These are phyloP conservation scores for Euphorbia pulcherrima DNA, from an alignment of 345 rosid species.

Conservation along the genomic window DNA sequence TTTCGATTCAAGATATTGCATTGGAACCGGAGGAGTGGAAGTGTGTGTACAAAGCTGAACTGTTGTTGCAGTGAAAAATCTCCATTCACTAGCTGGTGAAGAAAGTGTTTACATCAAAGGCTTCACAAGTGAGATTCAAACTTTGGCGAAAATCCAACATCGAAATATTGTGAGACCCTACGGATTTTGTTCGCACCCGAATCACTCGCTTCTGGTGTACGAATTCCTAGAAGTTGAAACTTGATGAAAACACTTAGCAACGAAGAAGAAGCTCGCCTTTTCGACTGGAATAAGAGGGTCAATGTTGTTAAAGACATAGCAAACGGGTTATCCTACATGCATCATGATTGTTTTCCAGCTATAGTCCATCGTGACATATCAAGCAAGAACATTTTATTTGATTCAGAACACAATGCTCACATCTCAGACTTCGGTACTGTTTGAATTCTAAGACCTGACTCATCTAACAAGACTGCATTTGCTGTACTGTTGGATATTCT, in stretches of 20 bases:
- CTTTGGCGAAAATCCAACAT: background rate
- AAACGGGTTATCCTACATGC: background rate
- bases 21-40: slow-evolving; percentile 1
- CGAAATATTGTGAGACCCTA: background rate
- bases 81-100: too few species aligned
- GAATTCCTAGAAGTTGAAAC: background rate
- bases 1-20: background rate
- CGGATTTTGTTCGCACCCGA: background rate
- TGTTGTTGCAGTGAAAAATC: background rate
- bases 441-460: background rate
- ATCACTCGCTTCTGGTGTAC: background rate
- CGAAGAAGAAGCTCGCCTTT: background rate
- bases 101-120: background rate
- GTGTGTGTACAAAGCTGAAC: background rate
- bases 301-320: background rate
- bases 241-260: background rate
- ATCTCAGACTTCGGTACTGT: slow-evolving; percentile 1
- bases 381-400: slow-evolving; percentile 3
- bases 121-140: background rate
- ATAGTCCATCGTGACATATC: slow-evolving; percentile 6
- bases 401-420: background rate
- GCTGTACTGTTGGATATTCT: slow-evolving; percentile 4
- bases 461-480: background rate
- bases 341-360: too few species aligned
- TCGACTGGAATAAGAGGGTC: background rate